Base-by-base conservation (phyloP, 306 rosid species). In the Echinosophora koreensis region DNA sequence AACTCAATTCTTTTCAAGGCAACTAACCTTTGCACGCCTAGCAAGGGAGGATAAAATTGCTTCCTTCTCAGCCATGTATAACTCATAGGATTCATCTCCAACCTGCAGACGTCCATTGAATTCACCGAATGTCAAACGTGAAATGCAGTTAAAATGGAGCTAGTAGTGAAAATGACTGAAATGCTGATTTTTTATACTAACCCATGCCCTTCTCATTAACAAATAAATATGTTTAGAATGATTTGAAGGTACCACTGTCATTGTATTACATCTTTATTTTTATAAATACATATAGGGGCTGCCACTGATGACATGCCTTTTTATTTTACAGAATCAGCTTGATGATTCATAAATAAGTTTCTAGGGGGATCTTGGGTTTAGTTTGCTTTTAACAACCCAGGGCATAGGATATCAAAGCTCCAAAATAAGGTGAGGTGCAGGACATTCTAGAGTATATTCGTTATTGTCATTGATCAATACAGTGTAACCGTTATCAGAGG, bases 1-100 rank as follows among this genome's bases (percentile, higher is more conserved):
- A 10, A 47, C 30, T 71, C 58, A 7, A 70, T 4, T 41, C 12
- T 72, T 64, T 30, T 12, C 3, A 12, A 9, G 58, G 50, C 15
- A 69, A 86, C 95, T 57, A 66, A 95, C 98, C 97, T 88, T 88
- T 55, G 99, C 99, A 77, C 97, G 99, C 78, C 87, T 87, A 66
- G 92, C 90, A 16, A 95, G 96, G 38, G 99, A 95, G 10, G 88
- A 81, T 64, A 95, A 79, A 47, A 95, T 92, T 80, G 89, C 92
- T 37, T 81, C 92, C 83, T 73, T 96, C 90, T 96, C 99, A 16
- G 89, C 84, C 65, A 56, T 9, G 85, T 81, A 90, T 28, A 89
- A 84, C 41, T 92, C 93, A 28, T 86, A 94, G 54, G 97, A 91
- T 81, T 94, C 98, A 17, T 94, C 98, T 75, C 97, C 97, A 54